Evolutionary conservation across 306 rosid genomes (phyloP), one percentile per base, ranked within the genome.

Genomic region (Rosa rugosa): DNA sequence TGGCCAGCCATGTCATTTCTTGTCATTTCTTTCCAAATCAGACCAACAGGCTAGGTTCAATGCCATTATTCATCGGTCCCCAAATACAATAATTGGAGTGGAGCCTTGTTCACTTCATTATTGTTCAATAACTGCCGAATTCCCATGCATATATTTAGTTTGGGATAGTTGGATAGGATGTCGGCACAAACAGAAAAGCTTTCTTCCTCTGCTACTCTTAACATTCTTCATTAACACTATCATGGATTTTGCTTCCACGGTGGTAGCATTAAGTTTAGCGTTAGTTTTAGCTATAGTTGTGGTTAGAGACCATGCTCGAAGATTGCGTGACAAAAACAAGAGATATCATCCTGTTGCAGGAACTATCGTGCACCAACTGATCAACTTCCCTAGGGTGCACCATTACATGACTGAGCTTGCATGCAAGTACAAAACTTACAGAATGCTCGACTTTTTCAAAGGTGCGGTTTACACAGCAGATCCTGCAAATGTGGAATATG

Each of bases 401-500:
- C 57, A 81, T 50, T 81, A 46, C 77, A 71, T 62, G 69, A 82
- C 85, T 11, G 75, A 77, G 23, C 75, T 82, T 45, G 78, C 82
- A 22, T 5, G 42, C 41, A 73, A 72, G 3, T 47, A 72, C 76
- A 50, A 22, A 14, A 82, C 69, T 31, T 77, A 64, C 51, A 66
- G 82, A 53, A 0, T 77, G 3, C 63, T 77, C 12, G 69, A 77
- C 14, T 70, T 77, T 18, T 78, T 77, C 75, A 45, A 64, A 46
- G 25, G 49, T 9, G 75, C 22, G 20, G 44, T 82, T 62, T 77
- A 44, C 82, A 77, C 85, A 14, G n/a, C 82, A 20, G 82, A 77
- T 56, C 82, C 85, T 66, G 70, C 69, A 64, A 77, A 77, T 36
- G 76, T 73, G 17, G 85, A 82, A 34, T 82, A 77, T n/a, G 79